Conservation (phyloP, 176 grass and related monocot species). For the Ensete glaucum region DNA sequence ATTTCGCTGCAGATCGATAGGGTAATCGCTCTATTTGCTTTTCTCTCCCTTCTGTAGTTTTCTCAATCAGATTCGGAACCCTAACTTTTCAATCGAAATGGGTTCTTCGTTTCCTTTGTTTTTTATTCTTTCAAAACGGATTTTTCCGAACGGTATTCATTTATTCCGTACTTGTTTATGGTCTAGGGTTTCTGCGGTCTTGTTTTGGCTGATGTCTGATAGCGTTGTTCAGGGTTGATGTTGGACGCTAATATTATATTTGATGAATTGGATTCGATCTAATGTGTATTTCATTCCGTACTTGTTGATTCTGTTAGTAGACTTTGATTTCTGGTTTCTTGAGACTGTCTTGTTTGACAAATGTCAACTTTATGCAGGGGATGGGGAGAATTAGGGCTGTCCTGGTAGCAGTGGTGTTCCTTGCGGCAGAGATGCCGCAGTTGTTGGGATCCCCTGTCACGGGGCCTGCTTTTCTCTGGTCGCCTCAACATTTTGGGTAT, state of each 20-base stretch:
- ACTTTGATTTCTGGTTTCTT: background rate
- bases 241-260: background rate
- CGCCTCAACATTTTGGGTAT: conserved; percentile 13
- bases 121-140: background rate
- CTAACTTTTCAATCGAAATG: background rate
- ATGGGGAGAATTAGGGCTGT: conserved; percentile 2
- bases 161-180: background rate
- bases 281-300: background rate
- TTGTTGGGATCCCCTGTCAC: background rate
- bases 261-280: background rate
- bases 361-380: background rate
- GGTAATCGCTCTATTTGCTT: background rate
- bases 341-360: background rate
- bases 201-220: background rate
- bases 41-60: background rate
- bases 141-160: background rate
- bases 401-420: background rate
- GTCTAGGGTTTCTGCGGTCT: background rate
- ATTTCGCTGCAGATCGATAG: background rate
- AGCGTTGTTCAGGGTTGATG: background rate
- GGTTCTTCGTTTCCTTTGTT: background rate
- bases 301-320: background rate
- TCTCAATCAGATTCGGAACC: background rate
- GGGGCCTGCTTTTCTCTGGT: conserved; percentile 14
- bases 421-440: background rate